Evolutionary conservation across 1,139 yeast genomes (phyloP).

Genomic region (Geotrichum fermentans): DNA sequence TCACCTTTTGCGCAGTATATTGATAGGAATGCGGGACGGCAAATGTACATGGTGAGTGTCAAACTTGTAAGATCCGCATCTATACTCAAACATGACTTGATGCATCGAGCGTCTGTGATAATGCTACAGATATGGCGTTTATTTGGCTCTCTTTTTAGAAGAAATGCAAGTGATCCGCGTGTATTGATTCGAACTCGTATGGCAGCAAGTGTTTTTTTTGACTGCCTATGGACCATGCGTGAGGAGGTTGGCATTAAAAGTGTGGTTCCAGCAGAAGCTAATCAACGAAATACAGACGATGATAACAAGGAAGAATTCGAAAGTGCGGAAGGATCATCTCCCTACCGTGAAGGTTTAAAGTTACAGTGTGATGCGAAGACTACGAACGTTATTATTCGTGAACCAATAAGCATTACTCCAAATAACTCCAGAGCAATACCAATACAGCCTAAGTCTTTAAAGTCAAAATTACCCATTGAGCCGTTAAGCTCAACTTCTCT

Average conservation of each 20-base stretch:
- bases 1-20: slow-evolving; percentile 63
- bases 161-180: slow-evolving; percentile 32
- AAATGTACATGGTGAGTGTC: slow-evolving; percentile 67
- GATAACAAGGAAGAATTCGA: slow-evolving; percentile 18
- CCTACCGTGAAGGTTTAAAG: not conserved
- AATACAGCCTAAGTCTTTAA: too few species aligned
- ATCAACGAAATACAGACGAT: slow-evolving; percentile 28
- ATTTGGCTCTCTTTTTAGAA: slow-evolving; percentile 52
- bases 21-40: slow-evolving; percentile 69
- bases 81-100: slow-evolving; percentile 82
- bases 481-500: not conserved
- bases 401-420: too few species aligned
- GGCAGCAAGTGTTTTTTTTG: slow-evolving; percentile 91
- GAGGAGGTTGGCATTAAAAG: slow-evolving; percentile 64
- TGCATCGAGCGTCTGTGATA: slow-evolving; percentile 86
- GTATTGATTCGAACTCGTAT: slow-evolving; percentile 70
- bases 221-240: slow-evolving; percentile 74
- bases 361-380: not conserved
- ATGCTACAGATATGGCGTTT: slow-evolving; percentile 93
- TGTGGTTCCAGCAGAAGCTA: slow-evolving; percentile 37
- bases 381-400: too few species aligned
- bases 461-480: not conserved
- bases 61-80: slow-evolving; percentile 72
- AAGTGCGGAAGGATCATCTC: not conserved
- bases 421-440: not conserved